phyloP scores from a whole-genome alignment of 2,329 filamentous ascomycete species.

The Aspergillus fructus region DNA sequence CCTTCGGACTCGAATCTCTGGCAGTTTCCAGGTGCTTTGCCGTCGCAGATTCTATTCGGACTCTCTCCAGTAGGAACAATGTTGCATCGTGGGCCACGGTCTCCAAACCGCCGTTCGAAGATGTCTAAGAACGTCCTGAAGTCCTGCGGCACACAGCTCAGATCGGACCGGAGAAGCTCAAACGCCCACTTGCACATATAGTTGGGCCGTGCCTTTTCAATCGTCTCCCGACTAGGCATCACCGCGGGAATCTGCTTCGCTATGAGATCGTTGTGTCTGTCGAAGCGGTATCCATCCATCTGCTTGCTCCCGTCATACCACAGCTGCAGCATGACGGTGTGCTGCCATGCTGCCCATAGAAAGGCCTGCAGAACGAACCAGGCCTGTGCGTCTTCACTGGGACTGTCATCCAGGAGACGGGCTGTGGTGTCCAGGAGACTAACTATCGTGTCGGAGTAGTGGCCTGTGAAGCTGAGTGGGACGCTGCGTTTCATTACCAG shows the following conservation, averaged over 20 bases:
- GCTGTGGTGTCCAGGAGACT: slow-evolving; percentile 10
- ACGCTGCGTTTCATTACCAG: slow-evolving; percentile 5
- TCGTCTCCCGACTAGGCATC: slow-evolving; percentile 1
- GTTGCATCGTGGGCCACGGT: slow-evolving; percentile 15
- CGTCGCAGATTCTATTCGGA: slow-evolving; percentile 11
- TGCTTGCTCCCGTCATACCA: not conserved
- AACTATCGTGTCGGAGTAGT: slow-evolving; percentile 4
- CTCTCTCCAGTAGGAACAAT: not conserved
- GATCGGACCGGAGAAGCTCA: slow-evolving; percentile 19
- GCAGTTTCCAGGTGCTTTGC: slow-evolving; percentile 16
- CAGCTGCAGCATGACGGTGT: not conserved
- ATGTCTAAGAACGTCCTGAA: slow-evolving; percentile 14
- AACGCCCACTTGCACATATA: slow-evolving; percentile 23
- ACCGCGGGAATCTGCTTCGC: not conserved
- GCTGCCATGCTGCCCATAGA: not conserved
- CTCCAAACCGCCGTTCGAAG: slow-evolving; percentile 12
- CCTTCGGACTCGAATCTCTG: slow-evolving; percentile 17
- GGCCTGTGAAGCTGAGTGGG: not conserved
- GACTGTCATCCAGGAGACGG: not conserved
- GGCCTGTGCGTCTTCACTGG: not conserved
- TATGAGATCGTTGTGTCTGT: not conserved
- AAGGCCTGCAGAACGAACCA: slow-evolving; percentile 2
- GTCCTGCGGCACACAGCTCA: slow-evolving; percentile 14
- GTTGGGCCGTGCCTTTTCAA: not conserved
- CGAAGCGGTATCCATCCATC: not conserved